A percentile compares a stretch with the other conserved stretches of the same genome.
Evolutionary conservation across 495 filamentous ascomycete species (phyloP).

Genomic region (Penicillium atrosanguineum): DNA sequence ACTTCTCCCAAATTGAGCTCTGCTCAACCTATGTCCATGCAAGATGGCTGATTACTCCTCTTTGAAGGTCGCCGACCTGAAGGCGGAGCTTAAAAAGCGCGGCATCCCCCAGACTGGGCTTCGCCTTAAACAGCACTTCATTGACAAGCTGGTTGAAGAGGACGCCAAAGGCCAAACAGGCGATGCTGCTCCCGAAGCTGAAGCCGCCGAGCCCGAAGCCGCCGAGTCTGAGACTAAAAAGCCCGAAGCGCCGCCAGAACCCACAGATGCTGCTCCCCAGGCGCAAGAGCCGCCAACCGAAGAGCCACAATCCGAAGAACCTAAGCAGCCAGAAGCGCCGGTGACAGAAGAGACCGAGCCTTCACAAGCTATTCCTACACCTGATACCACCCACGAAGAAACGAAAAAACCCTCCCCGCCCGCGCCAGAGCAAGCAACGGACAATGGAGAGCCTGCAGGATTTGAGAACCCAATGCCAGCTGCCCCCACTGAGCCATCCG

Average conservation of each 20-base stretch:
- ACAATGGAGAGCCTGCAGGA: conserved; percentile 7
- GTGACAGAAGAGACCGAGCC: conserved; percentile 6
- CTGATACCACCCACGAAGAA: background rate
- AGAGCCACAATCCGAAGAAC: conserved; percentile 14
- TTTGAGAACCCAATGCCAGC: background rate
- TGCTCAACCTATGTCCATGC: conserved; percentile 4
- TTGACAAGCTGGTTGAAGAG: conserved; percentile 46
- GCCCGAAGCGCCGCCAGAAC: conserved; percentile 9
- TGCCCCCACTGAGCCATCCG: background rate
- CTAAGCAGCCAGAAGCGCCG: conserved; percentile 4
- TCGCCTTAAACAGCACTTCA: conserved; percentile 47
- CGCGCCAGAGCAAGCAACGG: background rate
- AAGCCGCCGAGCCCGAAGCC: conserved; percentile 6
- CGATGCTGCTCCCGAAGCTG: conserved; percentile 7
- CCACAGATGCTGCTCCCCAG: conserved; percentile 7
- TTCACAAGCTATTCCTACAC: background rate
- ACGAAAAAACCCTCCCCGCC: background rate
- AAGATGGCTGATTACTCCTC: conserved; percentile 51
- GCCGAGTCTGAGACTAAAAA: conserved; percentile 12
- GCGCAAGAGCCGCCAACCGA: conserved; percentile 15
- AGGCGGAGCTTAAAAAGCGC: conserved; percentile 51
- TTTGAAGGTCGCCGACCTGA: conserved; percentile 53
- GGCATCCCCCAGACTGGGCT: conserved; percentile 51
- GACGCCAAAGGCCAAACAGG: conserved; percentile 31
- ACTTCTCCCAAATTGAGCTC: background rate